phyloP scores from a whole-genome alignment of 495 filamentous ascomycete species.

The Trichoderma reesei region DNA sequence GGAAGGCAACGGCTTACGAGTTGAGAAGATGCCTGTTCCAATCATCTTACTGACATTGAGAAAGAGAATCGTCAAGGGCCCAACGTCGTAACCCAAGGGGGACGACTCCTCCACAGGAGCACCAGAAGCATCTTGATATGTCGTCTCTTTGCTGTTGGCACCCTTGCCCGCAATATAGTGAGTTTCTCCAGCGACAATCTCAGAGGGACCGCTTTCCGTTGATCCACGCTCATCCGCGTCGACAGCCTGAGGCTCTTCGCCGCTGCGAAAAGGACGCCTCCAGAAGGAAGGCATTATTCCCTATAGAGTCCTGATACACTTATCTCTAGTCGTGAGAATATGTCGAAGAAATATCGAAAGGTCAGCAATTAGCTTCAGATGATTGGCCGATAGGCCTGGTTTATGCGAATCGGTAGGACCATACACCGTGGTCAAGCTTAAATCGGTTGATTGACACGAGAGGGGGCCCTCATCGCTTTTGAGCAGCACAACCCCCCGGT shows the following conservation, averaged over 20 bases:
- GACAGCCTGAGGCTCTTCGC: constrained; percentile 6
- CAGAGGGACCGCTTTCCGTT: constrained; percentile 10
- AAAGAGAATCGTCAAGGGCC: constrained; percentile 45
- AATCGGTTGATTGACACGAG: background rate
- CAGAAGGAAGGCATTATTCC: background rate
- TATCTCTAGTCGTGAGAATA: background rate
- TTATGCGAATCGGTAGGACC: background rate
- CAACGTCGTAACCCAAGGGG: constrained; percentile 51
- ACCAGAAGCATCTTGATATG: constrained; percentile 54
- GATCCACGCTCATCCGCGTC: background rate
- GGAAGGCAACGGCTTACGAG: constrained; percentile 36
- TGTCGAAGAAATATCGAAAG: background rate
- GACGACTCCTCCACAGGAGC: constrained; percentile 52
- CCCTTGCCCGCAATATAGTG: constrained; percentile 44
- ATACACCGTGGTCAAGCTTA: background rate
- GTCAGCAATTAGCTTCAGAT: background rate
- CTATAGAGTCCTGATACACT: background rate
- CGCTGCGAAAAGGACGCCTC: constrained; percentile 13
- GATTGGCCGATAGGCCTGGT: background rate
- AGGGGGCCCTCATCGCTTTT: background rate
- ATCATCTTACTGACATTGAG: constrained; percentile 59
- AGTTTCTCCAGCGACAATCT: constrained; percentile 33
- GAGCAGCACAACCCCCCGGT: background rate
- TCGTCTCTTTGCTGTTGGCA: constrained; percentile 43
- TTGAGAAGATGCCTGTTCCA: constrained; percentile 56